Conservation (phyloP, 2,329 filamentous ascomycete species). For the Aspergillus vadensis region DNA sequence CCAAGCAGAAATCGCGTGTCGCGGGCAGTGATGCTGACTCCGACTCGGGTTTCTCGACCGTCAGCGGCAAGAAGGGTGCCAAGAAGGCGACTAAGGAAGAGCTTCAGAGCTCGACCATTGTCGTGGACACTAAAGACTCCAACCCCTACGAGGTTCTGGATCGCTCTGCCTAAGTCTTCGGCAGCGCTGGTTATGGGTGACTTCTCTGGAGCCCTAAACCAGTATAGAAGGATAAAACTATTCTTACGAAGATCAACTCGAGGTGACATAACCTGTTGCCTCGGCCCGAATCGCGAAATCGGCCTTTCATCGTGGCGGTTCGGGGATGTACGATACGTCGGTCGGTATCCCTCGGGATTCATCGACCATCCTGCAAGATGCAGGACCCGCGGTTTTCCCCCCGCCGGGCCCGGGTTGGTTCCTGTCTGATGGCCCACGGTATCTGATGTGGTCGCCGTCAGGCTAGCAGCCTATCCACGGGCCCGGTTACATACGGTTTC, state of each 20-base stretch:
- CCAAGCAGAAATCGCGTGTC: slow-evolving; percentile 32
- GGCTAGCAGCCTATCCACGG: background rate
- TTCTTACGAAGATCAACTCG: background rate
- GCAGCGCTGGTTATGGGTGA: background rate
- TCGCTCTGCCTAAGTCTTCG: slow-evolving; percentile 14
- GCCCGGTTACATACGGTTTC: background rate
- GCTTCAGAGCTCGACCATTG: slow-evolving; percentile 12
- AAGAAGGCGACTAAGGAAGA: slow-evolving; percentile 34
- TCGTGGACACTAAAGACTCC: slow-evolving; percentile 27
- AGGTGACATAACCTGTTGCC: background rate
- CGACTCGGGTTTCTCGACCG: slow-evolving; percentile 33
- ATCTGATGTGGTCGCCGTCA: background rate
- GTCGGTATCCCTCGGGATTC: background rate
- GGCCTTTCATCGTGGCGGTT: background rate
- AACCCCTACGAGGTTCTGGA: slow-evolving; percentile 38
- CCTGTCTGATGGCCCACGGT: background rate
- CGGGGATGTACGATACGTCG: background rate
- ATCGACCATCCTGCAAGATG: background rate
- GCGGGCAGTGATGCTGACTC: slow-evolving; percentile 21
- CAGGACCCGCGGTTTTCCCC: background rate
- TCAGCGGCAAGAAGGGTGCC: slow-evolving; percentile 35
- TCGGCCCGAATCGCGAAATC: background rate
- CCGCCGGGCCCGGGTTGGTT: background rate
- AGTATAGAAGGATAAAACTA: background rate
- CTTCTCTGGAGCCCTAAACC: background rate